These are phyloP conservation scores for Coriaria nepalensis DNA, from an alignment of 306 rosid genomes.

Conservation along the genomic window DNA sequence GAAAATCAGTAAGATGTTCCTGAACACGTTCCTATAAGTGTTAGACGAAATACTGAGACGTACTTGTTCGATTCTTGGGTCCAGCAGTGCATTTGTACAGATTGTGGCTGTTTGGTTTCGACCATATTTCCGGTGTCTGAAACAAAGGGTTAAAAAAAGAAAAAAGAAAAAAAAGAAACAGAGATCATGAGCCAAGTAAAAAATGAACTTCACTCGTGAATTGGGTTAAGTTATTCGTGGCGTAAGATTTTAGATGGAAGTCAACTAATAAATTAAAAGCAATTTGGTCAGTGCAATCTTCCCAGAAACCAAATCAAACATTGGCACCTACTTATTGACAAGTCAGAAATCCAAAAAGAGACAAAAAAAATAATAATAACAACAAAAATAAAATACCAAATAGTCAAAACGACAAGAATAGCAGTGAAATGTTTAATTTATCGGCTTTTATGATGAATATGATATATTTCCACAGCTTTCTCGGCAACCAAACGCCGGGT, in stretches of 20 bases:
- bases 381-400: too few relatives aligned
- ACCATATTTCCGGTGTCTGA: conserved; percentile 85
- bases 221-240: neutral
- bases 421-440: neutral
- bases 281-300: too few relatives aligned
- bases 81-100: conserved; percentile 51
- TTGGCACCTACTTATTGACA: too few relatives aligned
- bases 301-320: too few relatives aligned
- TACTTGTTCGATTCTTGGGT: conserved; percentile 51
- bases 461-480: too few relatives aligned
- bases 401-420: too few relatives aligned
- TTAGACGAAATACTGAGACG: conserved; percentile 12
- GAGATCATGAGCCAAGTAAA: neutral
- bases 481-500: conserved; percentile 8
- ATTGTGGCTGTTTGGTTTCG: conserved; percentile 57
- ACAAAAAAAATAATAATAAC: too few relatives aligned
- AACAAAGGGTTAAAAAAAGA: too few relatives aligned
- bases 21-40: neutral
- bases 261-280: too few relatives aligned
- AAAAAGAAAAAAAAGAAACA: neutral
- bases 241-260: too few relatives aligned
- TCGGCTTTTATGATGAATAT: too few relatives aligned
- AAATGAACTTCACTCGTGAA: neutral
- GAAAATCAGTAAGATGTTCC: conserved; percentile 5
- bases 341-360: too few relatives aligned